Evolutionary conservation across 2,329 filamentous ascomycete species (phyloP), one percentile per base, ranked within the genome.

Genomic region (Cercospora beticola): DNA sequence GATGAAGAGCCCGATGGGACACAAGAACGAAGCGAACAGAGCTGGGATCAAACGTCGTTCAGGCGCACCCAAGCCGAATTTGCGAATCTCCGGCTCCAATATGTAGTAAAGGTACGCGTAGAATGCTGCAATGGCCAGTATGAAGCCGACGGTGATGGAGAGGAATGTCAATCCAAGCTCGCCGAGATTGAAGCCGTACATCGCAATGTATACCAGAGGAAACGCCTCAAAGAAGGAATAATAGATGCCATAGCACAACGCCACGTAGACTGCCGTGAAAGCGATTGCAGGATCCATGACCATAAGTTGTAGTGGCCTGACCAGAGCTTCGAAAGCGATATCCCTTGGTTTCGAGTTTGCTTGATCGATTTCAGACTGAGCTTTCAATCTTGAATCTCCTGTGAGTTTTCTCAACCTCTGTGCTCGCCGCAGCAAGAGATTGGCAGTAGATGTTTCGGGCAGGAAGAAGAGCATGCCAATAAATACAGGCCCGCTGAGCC

Each of bases 361-460:
- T 77, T 88, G 86, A 74, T 89, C 86, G 68, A 91, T 87, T 77
- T 92, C 89, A 64, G 84, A 86, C 75, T 90, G 87, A 0, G 87
- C 85, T 78, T 85, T 84, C 77, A 90, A 86, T 21, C 79, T 78
- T 4, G 78, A 69, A 72, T 86, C 83, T n/a, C 87, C 87, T 0
- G 87, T 89, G 49, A 86, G 79, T 74, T 85, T 86, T 65, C 89
- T 84, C 5, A 91, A 83, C n/a, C 89, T 86, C 60, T 80, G 76
- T 2, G 88, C 87, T 9, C 89, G 87, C 26, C 84, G 86, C 58
- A 88, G 82, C 3, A 91, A 84, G 73, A 91, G 88, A 68, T 84
- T 89, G 7, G 83, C 79, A 0, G 83, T 78, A 64, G 81, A 86
- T 0, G 89, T 91, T 80, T 92, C 89, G 0, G 89, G 89, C 10